phyloP scores from a whole-genome alignment of 768 basidiomycete genomes.

The Pleurotus eryngii region DNA sequence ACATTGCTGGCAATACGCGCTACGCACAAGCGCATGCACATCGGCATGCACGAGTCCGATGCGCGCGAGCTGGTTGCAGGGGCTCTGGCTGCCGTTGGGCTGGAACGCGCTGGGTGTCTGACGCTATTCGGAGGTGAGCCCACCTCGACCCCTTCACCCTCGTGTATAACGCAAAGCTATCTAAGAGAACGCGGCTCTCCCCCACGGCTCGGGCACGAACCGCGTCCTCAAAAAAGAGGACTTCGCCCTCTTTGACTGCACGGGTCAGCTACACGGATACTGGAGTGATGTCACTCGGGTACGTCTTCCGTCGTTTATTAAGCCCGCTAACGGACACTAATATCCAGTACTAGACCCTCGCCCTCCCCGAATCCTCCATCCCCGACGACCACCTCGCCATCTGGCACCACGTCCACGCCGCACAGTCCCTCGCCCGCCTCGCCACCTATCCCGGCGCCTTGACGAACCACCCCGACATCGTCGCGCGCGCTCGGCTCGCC shows the following conservation, averaged over 20 bases:
- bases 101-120: slow-evolving; percentile 55
- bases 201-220: slow-evolving; percentile 79
- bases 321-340: background rate
- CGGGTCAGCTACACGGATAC: slow-evolving; percentile 71
- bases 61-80: slow-evolving; percentile 54
- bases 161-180: too few relatives aligned
- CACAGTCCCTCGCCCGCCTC: slow-evolving; percentile 55
- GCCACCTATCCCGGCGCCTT: slow-evolving; percentile 44
- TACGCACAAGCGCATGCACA: slow-evolving; percentile 53
- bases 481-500: slow-evolving; percentile 52
- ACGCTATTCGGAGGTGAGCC: slow-evolving; percentile 73
- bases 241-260: slow-evolving; percentile 73
- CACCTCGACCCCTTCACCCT: background rate
- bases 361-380: slow-evolving; percentile 54
- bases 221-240: slow-evolving; percentile 52
- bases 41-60: slow-evolving; percentile 77
- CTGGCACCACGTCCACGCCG: slow-evolving; percentile 64
- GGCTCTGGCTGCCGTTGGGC: slow-evolving; percentile 56
- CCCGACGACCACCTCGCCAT: slow-evolving; percentile 47
- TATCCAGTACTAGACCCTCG: slow-evolving; percentile 50
- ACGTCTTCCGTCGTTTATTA: slow-evolving; percentile 17
- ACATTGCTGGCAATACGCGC: slow-evolving; percentile 72
- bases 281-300: slow-evolving; percentile 78
- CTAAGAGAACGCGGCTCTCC: slow-evolving; percentile 80
- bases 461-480: slow-evolving; percentile 56